Evolutionary conservation across 345 rosid species (phyloP), one percentile per base, ranked within the genome.

Genomic region (Passiflora organensis): DNA sequence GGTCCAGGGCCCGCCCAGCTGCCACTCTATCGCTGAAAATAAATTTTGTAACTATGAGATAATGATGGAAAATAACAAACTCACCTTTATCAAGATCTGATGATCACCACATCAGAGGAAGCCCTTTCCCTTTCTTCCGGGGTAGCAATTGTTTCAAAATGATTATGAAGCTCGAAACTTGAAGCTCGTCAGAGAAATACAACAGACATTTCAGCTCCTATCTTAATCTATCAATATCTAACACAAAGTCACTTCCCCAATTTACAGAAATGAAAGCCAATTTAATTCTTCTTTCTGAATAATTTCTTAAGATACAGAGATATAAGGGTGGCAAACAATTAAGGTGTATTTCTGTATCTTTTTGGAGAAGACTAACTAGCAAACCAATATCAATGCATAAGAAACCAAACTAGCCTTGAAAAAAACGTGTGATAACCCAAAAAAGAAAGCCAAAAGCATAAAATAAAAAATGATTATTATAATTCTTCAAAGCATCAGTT

Each of bases 1-100:
- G 93, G 68, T 84, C 99, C 74, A 91, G 66, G 59, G 99, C 83
- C 63, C 99, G 96, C 22, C 94, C 99, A 32, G 86, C 43, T 20
- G 96, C 78, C 71, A 91, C 99, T 77, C 99, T 84, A 66, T 91
- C 99, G 65, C 99, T 91, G 90, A 59, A 85, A 66, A 41, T 24
- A 13, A 65, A 53, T 48, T 2, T 13, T 64, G 34, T 57, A 42
- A 58, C 13, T 13, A 48, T 37, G 14, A 54, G 18, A 13, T 16
- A 41, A 43, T 22, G 16, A n/a, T 20, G 49, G 53, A 28, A 49
- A 44, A 51, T 42, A 8, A 28, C 34, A 28, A 28, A 28, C n/a
- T 69, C n/a, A 13, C 2, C 39, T 11, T 34, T 63, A 6, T 32
- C 19, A 52, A 41, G 36, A 34, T 37, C 15, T 18, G 19, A 53